Percentiles rank a stretch among this genome's conserved stretches.
Conservation (phyloP, 176 grass and related monocot species). For the Eremochloa ophiuroides region DNA sequence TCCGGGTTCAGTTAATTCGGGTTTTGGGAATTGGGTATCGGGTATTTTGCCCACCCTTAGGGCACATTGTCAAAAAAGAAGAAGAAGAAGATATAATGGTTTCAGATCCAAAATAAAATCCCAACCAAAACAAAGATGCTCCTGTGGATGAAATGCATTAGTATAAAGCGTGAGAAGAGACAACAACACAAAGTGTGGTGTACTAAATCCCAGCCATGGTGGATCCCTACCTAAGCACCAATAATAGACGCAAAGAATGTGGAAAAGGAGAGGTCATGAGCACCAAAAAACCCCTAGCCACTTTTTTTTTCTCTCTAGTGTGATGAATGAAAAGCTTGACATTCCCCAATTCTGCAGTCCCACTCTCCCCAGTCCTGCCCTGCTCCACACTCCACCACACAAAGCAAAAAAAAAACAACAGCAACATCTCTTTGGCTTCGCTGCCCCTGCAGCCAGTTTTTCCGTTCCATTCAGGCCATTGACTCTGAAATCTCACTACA, state of each 20-base stretch:
- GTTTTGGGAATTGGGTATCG: too few species aligned
- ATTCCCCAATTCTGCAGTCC: conserved; percentile 30
- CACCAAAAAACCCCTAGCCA: neutral
- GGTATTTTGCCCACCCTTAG: too few species aligned
- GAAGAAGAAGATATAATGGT: neutral
- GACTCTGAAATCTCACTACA: neutral
- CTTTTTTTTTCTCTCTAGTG: neutral
- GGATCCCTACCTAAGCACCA: conserved; percentile 24
- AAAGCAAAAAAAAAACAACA: neutral
- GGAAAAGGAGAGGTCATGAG: conserved; percentile 5
- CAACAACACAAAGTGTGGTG: neutral
- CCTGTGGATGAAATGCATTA: neutral
- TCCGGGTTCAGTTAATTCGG: too few species aligned
- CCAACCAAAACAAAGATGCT: neutral
- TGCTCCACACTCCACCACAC: conserved; percentile 16
- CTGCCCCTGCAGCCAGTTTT: neutral
- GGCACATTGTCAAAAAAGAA: neutral
- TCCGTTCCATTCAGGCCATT: neutral
- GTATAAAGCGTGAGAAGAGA: neutral
- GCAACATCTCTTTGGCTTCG: neutral
- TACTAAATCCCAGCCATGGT: neutral
- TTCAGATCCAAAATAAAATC: neutral
- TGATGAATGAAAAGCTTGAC: neutral
- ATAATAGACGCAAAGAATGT: conserved; percentile 35
- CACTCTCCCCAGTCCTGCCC: conserved; percentile 14